These are phyloP conservation scores for Wallacemonas sp. DNA, from an alignment of 208 protist genomes.

Conservation along the genomic window DNA sequence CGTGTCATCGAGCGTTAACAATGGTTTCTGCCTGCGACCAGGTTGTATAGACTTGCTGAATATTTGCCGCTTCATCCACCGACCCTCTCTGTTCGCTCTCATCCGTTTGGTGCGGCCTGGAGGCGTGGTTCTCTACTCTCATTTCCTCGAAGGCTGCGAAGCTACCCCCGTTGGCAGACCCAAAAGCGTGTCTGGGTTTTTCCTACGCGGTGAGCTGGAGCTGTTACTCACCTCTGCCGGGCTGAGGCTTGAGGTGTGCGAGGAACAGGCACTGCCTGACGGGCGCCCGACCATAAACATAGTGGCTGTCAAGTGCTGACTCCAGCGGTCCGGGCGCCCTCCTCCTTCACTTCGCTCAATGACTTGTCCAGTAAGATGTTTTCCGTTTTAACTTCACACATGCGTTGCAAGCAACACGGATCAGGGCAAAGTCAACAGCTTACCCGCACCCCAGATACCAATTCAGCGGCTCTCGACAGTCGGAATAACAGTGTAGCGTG, in stretches of 20 bases:
- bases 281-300: constrained; percentile 1
- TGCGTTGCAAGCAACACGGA: too few species aligned
- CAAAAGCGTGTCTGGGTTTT: constrained; percentile 30
- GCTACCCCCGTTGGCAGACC: constrained; percentile 32
- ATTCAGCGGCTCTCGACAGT: too few species aligned
- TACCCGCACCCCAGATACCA: too few species aligned
- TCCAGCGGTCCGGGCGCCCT: too few species aligned
- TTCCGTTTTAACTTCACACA: too few species aligned
- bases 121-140: constrained; percentile 49
- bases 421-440: too few species aligned
- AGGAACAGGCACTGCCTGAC: background rate
- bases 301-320: background rate
- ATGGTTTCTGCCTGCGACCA: constrained; percentile 10
- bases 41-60: constrained; percentile 40
- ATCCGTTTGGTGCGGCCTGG: constrained; percentile 19
- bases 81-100: constrained; percentile 23
- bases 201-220: constrained; percentile 37
- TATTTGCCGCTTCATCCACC: constrained; percentile 55
- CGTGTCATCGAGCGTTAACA: constrained; percentile 19
- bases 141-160: constrained; percentile 56
- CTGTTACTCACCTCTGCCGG: constrained; percentile 14
- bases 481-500: too few species aligned
- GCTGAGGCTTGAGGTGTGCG: background rate
- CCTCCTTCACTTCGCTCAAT: too few species aligned
- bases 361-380: too few species aligned